phyloP scores from a whole-genome alignment of 2,329 filamentous ascomycete species.

The Didymella exigua region DNA sequence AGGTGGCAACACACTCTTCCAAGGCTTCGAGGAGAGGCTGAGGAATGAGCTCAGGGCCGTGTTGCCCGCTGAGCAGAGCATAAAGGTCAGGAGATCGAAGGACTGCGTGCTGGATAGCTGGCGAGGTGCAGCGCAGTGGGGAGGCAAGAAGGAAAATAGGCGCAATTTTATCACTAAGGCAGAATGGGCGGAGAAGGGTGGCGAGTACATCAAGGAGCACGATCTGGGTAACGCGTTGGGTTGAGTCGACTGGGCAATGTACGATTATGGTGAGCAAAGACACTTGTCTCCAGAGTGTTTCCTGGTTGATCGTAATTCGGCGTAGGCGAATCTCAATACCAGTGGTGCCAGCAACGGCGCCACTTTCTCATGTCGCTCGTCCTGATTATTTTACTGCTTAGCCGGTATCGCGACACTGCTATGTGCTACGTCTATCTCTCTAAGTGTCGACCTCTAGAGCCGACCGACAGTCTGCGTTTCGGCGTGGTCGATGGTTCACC shows the following conservation, averaged over 20 bases:
- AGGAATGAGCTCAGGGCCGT: constrained; percentile 70
- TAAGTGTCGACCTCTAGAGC: too few relatives aligned
- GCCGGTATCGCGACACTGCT: too few relatives aligned
- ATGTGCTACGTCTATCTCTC: too few relatives aligned
- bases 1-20: constrained; percentile 87
- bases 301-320: background rate
- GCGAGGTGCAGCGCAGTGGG: constrained; percentile 91
- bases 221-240: constrained; percentile 49
- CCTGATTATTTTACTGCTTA: too few relatives aligned
- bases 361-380: too few relatives aligned
- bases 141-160: constrained; percentile 64
- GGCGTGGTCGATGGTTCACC: too few relatives aligned
- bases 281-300: background rate
- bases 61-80: constrained; percentile 70
- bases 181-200: constrained; percentile 90
- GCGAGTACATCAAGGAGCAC: constrained; percentile 86
- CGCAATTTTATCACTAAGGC: constrained; percentile 73
- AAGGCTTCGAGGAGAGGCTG: constrained; percentile 85
- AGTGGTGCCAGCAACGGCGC: too few relatives aligned
- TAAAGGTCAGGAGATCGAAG: constrained; percentile 74
- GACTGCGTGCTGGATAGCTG: constrained; percentile 87
- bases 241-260: background rate
- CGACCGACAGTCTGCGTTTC: too few relatives aligned
- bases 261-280: background rate
- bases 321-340: background rate